These are phyloP conservation scores for Lipomyces yamanashiensis DNA, from an alignment of 805 yeast species.

Conservation along the genomic window DNA sequence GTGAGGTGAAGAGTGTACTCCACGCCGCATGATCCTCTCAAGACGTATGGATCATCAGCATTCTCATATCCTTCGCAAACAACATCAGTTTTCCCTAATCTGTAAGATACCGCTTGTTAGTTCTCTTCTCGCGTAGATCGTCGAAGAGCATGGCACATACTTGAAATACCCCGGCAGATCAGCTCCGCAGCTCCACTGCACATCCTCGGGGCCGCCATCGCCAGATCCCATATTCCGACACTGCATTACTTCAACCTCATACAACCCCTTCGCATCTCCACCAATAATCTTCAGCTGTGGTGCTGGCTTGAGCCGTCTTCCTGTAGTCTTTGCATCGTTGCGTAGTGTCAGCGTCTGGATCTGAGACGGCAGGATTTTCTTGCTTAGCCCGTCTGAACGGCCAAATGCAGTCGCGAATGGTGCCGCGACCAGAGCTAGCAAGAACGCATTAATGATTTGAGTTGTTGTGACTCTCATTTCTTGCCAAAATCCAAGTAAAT, in stretches of 20 bases:
- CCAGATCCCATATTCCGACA: constrained; percentile 35
- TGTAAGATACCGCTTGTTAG: background rate
- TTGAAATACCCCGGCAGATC: constrained; percentile 33
- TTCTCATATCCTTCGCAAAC: constrained; percentile 30
- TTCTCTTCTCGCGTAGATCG: background rate
- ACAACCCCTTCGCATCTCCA: constrained; percentile 30
- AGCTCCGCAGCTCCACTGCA: constrained; percentile 35
- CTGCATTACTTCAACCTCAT: constrained; percentile 31
- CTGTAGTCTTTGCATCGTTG: constrained; percentile 15
- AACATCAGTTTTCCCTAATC: constrained; percentile 34
- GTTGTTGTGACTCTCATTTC: background rate
- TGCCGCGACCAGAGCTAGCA: background rate
- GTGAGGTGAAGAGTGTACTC: constrained; percentile 31
- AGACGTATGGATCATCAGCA: constrained; percentile 30
- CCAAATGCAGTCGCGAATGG: background rate
- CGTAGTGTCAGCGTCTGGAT: constrained; percentile 22
- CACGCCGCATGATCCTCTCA: constrained; percentile 32
- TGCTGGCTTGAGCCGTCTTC: constrained; percentile 17
- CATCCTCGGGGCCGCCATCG: constrained; percentile 32
- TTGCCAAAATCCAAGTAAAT: too few species aligned
- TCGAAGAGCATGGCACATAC: constrained; percentile 5
- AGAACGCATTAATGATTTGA: background rate
- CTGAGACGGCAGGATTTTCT: constrained; percentile 22
- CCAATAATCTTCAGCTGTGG: constrained; percentile 29
- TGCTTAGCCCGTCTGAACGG: background rate